Conservation (phyloP, 495 filamentous ascomycete genomes). For the Penicillium psychrofluorescens region DNA sequence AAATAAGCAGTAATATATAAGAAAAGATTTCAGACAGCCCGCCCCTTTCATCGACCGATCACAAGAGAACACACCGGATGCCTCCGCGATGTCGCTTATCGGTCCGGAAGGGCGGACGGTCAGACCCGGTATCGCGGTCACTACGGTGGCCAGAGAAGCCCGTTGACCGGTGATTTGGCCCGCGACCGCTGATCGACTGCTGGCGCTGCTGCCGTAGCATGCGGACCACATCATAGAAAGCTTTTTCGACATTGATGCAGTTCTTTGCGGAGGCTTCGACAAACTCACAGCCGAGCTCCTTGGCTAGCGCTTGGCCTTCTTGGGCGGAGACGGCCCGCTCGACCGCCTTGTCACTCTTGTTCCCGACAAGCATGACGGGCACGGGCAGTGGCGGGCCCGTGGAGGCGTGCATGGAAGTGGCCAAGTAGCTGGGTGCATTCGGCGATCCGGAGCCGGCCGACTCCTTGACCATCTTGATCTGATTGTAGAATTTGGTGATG, state of each 20-base stretch:
- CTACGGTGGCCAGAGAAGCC: slow-evolving; percentile 30
- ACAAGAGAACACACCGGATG: slow-evolving; percentile 36
- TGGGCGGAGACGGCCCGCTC: slow-evolving; percentile 96
- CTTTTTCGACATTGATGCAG: slow-evolving; percentile 98
- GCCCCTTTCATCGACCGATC: slow-evolving; percentile 9
- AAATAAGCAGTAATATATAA: slow-evolving; percentile 12
- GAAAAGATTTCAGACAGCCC: slow-evolving; percentile 1
- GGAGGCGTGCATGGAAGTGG: slow-evolving; percentile 63
- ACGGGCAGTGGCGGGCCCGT: slow-evolving; percentile 56
- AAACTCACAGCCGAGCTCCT: slow-evolving; percentile 92
- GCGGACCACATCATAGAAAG: slow-evolving; percentile 95
- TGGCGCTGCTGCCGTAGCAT: slow-evolving; percentile 78
- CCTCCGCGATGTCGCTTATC: slow-evolving; percentile 35
- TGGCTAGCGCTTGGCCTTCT: slow-evolving; percentile 85
- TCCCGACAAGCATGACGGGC: slow-evolving; percentile 96
- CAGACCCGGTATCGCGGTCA: slow-evolving; percentile 29
- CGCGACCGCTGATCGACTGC: slow-evolving; percentile 32
- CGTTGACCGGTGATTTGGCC: slow-evolving; percentile 34
- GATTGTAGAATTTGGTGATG: slow-evolving; percentile 91
- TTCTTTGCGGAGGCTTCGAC: slow-evolving; percentile 99
- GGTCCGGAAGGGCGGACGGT: slow-evolving; percentile 34
- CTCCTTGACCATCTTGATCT: slow-evolving; percentile 96
- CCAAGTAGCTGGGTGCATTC: slow-evolving; percentile 46
- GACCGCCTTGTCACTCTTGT: slow-evolving; percentile 94
- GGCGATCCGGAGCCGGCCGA: slow-evolving; percentile 70